Conservation (phyloP, 2,329 filamentous ascomycete species). For the Claviceps fusiformis region DNA sequence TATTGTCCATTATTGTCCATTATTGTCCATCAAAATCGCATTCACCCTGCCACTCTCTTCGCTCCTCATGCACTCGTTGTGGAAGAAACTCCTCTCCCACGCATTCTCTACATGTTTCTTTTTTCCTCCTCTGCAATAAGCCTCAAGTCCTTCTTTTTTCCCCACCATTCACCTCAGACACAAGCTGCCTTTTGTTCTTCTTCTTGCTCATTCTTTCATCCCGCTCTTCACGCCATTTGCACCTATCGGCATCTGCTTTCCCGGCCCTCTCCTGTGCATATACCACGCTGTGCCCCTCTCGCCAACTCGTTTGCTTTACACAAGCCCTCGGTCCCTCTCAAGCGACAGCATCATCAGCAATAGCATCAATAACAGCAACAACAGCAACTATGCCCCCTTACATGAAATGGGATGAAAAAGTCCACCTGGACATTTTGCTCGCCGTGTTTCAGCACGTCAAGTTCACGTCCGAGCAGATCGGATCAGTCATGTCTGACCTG, state of each 20-base stretch:
- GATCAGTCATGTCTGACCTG: conserved; percentile 24
- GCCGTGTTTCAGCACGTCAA: conserved; percentile 25
- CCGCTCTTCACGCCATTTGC: neutral
- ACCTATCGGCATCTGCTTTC: neutral
- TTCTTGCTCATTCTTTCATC: neutral
- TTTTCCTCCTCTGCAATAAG: neutral
- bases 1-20: neutral
- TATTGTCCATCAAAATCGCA: neutral
- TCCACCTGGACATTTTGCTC: conserved; percentile 31
- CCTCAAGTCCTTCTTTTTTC: neutral
- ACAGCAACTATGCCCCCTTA: conserved; percentile 10
- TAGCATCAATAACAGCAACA: neutral
- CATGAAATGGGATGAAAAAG: conserved; percentile 27
- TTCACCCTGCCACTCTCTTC: neutral
- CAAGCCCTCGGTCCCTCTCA: neutral
- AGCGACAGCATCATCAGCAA: neutral
- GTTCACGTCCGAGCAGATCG: conserved; percentile 18
- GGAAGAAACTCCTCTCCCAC: neutral
- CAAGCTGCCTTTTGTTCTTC: neutral
- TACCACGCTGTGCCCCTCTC: too few species aligned
- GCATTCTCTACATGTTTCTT: neutral
- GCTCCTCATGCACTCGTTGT: neutral
- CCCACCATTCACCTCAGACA: neutral
- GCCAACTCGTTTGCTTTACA: neutral
- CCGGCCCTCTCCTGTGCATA: neutral